phyloP scores from a whole-genome alignment of 441 rosid species.

The Erysimum pusillum region DNA sequence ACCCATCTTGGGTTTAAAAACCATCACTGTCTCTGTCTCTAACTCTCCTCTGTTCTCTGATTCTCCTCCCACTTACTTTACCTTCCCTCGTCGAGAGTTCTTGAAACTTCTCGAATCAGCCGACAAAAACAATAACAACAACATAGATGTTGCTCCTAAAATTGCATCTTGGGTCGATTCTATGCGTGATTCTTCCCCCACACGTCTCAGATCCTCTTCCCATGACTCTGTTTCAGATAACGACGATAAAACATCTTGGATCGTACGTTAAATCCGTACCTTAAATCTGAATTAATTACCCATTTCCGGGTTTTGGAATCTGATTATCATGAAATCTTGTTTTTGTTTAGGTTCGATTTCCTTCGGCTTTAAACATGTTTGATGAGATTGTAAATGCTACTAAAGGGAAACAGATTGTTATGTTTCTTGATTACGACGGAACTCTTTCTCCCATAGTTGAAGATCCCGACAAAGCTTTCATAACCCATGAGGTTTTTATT shows the following conservation, averaged over 20 bases:
- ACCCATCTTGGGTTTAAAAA: slow-evolving; percentile 46
- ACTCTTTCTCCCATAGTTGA: slow-evolving; percentile 74
- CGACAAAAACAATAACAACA: slow-evolving; percentile 32
- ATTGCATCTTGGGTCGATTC: slow-evolving; percentile 63
- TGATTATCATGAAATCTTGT: slow-evolving; percentile 3
- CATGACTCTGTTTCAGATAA: slow-evolving; percentile 43
- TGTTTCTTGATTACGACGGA: slow-evolving; percentile 81
- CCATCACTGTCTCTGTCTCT: slow-evolving; percentile 48
- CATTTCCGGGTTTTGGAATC: not conserved
- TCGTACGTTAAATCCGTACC: slow-evolving; percentile 46
- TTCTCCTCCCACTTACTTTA: slow-evolving; percentile 36
- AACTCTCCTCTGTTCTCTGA: slow-evolving; percentile 47
- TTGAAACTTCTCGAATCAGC: slow-evolving; percentile 49
- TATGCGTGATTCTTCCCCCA: slow-evolving; percentile 80
- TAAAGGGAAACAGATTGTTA: slow-evolving; percentile 63
- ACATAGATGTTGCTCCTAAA: slow-evolving; percentile 39
- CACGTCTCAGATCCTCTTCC: slow-evolving; percentile 55
- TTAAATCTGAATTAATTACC: not conserved
- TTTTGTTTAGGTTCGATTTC: slow-evolving; percentile 57
- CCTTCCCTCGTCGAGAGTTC: slow-evolving; percentile 46
- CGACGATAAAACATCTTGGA: slow-evolving; percentile 57
- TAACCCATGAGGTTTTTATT: slow-evolving; percentile 60
- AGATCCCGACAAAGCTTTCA: slow-evolving; percentile 76
- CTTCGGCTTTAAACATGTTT: slow-evolving; percentile 67
- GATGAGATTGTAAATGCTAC: slow-evolving; percentile 58